phyloP scores from a whole-genome alignment of 2,329 filamentous ascomycete genomes.

The Sporothrix brunneoviolacea region DNA sequence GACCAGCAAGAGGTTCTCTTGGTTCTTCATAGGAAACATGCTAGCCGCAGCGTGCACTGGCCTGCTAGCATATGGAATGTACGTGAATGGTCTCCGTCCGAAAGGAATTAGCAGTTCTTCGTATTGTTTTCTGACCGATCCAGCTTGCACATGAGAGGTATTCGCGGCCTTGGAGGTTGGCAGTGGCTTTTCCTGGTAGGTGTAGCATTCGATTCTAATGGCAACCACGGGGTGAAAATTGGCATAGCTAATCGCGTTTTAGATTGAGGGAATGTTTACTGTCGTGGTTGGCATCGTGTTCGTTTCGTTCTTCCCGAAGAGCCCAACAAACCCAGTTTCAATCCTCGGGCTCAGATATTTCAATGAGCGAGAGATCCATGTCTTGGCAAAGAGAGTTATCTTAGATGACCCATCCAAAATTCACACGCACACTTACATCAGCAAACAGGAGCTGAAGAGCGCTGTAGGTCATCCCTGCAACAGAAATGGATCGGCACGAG shows the following conservation, averaged over 20 bases:
- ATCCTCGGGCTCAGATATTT: conserved; percentile 20
- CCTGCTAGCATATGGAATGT: conserved; percentile 37
- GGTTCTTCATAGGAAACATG: conserved; percentile 40
- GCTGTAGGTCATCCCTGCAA: neutral
- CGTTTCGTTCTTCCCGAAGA: conserved; percentile 25
- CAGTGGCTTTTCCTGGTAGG: conserved; percentile 28
- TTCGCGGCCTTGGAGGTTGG: conserved; percentile 27
- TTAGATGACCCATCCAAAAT: conserved; percentile 31
- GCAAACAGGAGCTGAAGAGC: neutral
- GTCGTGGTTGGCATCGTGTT: conserved; percentile 28
- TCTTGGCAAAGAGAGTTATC: conserved; percentile 28
- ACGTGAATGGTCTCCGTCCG: too few relatives aligned
- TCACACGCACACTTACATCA: conserved; percentile 9
- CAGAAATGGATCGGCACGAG: neutral
- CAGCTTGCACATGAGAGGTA: conserved; percentile 27
- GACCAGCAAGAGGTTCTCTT: conserved; percentile 38
- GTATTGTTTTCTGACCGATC: neutral
- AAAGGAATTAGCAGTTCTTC: too few relatives aligned
- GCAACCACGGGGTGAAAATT: too few relatives aligned
- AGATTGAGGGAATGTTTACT: conserved; percentile 33
- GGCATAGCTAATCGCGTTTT: conserved; percentile 10
- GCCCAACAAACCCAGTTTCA: conserved; percentile 15
- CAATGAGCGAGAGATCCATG: conserved; percentile 29
- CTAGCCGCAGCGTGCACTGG: conserved; percentile 33
- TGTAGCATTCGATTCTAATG: too few relatives aligned